Evolutionary conservation across 1,139 yeast genomes (phyloP).

Genomic region (Casaregolazyma suthepensis): DNA sequence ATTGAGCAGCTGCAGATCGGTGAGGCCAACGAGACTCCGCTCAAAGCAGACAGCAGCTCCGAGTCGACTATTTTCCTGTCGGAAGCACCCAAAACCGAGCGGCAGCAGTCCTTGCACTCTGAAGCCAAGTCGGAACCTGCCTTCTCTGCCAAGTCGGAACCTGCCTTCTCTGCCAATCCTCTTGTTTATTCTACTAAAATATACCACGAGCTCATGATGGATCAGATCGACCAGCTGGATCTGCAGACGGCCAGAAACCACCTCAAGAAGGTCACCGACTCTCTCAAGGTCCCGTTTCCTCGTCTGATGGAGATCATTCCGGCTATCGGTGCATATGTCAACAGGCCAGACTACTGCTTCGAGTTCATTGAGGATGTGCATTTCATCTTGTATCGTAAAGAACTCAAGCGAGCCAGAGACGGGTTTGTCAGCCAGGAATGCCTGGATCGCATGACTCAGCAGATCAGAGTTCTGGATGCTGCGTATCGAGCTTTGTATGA

Average conservation of each 20-base stretch:
- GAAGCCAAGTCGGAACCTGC: neutral
- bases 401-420: neutral
- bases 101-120: neutral
- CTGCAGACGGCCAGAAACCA: slow-evolving; percentile 29
- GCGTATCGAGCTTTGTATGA: neutral
- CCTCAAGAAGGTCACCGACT: slow-evolving; percentile 27
- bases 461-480: neutral
- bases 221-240: slow-evolving; percentile 24
- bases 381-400: slow-evolving; percentile 19
- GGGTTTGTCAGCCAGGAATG: slow-evolving; percentile 6
- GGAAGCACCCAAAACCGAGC: neutral
- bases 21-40: neutral
- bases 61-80: neutral
- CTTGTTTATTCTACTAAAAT: neutral
- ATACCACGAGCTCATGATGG: slow-evolving; percentile 25
- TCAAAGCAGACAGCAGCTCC: neutral
- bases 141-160: neutral
- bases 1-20: neutral
- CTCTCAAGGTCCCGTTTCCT: slow-evolving; percentile 28
- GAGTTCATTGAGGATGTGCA: slow-evolving; percentile 30
- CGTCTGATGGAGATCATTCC: slow-evolving; percentile 28
- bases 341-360: slow-evolving; percentile 26
- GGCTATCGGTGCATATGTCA: slow-evolving; percentile 26
- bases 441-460: slow-evolving; percentile 9
- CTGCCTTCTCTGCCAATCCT: neutral